Evolutionary conservation across 345 rosid species (phyloP).

Genomic region (Euclidium syriacum): DNA sequence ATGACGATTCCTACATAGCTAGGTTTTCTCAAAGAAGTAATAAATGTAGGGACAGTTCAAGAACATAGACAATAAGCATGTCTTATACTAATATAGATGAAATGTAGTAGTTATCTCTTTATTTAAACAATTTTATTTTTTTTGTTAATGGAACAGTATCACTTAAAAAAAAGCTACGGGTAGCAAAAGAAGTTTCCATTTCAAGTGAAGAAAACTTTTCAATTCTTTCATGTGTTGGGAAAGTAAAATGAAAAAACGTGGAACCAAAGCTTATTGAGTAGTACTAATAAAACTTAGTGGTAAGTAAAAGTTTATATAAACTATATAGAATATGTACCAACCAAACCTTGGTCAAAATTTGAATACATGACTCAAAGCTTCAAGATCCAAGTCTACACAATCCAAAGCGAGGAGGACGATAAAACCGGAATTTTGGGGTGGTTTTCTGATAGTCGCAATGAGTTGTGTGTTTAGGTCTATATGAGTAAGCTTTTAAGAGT

Average conservation of each 20-base stretch:
- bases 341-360: too few relatives aligned
- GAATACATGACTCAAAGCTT: too few relatives aligned
- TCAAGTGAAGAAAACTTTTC: slow-evolving; percentile 21
- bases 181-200: slow-evolving; percentile 29
- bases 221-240: slow-evolving; percentile 22
- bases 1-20: not conserved
- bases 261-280: too few relatives aligned
- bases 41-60: slow-evolving; percentile 23
- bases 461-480: too few relatives aligned
- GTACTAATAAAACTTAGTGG: slow-evolving; percentile 13
- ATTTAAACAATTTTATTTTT: not conserved
- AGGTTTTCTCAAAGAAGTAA: slow-evolving; percentile 23
- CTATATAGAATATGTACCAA: slow-evolving; percentile 30
- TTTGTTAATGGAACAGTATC: slow-evolving; percentile 16
- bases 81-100: slow-evolving; percentile 11
- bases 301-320: slow-evolving; percentile 19
- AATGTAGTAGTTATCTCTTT: slow-evolving; percentile 23
- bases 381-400: too few relatives aligned
- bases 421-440: too few relatives aligned
- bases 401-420: too few relatives aligned
- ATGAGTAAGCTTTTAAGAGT: too few relatives aligned
- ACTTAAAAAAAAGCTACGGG: slow-evolving; percentile 25
- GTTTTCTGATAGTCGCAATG: too few relatives aligned
- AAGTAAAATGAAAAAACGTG: not conserved
- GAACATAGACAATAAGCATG: slow-evolving; percentile 25